Conservation (phyloP, 2,329 filamentous ascomycete species). For the Plenodomus tracheiphilus region DNA sequence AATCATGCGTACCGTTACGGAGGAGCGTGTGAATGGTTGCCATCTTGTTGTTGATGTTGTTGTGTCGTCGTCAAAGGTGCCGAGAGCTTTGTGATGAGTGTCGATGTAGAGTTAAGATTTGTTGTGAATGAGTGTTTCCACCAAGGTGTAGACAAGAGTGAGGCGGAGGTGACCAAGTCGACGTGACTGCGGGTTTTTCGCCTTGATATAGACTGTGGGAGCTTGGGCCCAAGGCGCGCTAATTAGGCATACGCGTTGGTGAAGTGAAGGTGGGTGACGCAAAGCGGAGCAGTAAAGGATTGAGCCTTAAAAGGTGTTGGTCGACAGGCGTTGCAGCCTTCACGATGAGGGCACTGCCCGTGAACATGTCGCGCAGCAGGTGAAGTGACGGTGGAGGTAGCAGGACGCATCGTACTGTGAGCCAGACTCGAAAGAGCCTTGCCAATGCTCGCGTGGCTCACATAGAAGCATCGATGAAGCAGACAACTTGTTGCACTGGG, state of each 20-base stretch:
- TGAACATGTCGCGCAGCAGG: not conserved
- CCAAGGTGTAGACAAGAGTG: not conserved
- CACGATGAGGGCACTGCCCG: not conserved
- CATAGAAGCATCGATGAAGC: not conserved
- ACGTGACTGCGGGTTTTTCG: conserved; percentile 3
- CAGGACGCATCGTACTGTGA: not conserved
- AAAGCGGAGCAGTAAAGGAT: not conserved
- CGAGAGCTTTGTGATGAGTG: not conserved
- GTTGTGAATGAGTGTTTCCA: conserved; percentile 1
- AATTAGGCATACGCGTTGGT: conserved; percentile 2
- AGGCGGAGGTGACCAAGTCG: not conserved
- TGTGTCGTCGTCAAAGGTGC: not conserved
- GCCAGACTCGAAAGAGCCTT: not conserved
- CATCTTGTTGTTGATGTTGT: too few relatives aligned
- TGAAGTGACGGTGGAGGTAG: not conserved
- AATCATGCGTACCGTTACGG: not conserved
- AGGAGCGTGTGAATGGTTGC: too few relatives aligned
- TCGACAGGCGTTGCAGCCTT: conserved; percentile 5
- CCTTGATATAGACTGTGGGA: conserved; percentile 2
- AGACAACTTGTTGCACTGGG: not conserved
- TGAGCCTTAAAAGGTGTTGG: not conserved
- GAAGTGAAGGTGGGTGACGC: conserved; percentile 5
- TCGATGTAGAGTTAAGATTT: not conserved
- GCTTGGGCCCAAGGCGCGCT: conserved; percentile 2
- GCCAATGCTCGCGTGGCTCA: not conserved